A percentile compares a stretch with the other conserved stretches of the same genome.
Conservation (phyloP, 768 basidiomycete species). For the Russula brevipes region DNA sequence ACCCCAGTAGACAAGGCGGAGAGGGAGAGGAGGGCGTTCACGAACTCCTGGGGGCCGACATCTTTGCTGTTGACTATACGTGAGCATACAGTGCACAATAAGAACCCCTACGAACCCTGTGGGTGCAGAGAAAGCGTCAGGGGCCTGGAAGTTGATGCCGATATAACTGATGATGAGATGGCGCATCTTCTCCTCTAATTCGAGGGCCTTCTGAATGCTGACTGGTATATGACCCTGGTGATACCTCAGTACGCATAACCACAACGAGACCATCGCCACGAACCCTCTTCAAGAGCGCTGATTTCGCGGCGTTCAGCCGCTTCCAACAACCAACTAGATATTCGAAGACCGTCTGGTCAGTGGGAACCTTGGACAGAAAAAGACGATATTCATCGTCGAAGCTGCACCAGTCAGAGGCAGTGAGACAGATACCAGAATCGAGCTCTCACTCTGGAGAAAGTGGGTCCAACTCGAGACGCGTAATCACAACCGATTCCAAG, state of each 20-base stretch:
- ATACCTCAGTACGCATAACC: not conserved
- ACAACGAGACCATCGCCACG: slow-evolving; percentile 1
- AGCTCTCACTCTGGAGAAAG: slow-evolving; percentile 15
- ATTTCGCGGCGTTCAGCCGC: slow-evolving; percentile 56
- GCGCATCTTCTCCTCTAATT: slow-evolving; percentile 69
- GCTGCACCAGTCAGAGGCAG: slow-evolving; percentile 33
- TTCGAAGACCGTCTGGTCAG: slow-evolving; percentile 77
- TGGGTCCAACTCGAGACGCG: slow-evolving; percentile 22
- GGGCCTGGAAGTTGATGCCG: slow-evolving; percentile 84
- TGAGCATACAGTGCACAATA: slow-evolving; percentile 3
- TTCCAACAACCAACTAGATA: slow-evolving; percentile 93
- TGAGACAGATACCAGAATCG: slow-evolving; percentile 16
- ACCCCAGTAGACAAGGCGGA: slow-evolving; percentile 66
- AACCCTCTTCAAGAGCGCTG: slow-evolving; percentile 61
- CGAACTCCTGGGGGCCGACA: slow-evolving; percentile 74
- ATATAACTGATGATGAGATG: slow-evolving; percentile 83
- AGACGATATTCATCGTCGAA: slow-evolving; percentile 71
- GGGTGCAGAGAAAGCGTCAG: slow-evolving; percentile 93
- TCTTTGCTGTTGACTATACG: slow-evolving; percentile 44
- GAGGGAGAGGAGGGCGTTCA: slow-evolving; percentile 73
- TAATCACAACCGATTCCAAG: slow-evolving; percentile 23
- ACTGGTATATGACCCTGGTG: slow-evolving; percentile 54
- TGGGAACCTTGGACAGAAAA: slow-evolving; percentile 70
- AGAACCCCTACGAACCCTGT: slow-evolving; percentile 45
- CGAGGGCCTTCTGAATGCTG: slow-evolving; percentile 56